Percentiles rank a stretch among this genome's conserved stretches.
Conservation (phyloP, 306 rosid species). For the Vachellia collinsii region DNA sequence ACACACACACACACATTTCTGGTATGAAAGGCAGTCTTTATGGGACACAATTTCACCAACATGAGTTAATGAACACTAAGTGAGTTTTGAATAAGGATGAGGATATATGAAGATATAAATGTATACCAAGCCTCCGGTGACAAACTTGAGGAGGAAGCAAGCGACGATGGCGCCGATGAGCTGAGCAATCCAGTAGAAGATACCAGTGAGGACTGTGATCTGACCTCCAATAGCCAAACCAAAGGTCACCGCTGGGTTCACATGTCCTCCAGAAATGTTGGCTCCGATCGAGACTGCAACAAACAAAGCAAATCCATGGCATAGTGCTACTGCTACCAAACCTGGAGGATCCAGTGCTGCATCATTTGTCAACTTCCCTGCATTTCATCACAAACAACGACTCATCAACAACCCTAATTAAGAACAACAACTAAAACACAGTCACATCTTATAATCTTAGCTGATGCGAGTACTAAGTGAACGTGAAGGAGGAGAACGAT, state of each 20-base stretch:
- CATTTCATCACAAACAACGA: not conserved
- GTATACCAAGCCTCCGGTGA: conserved; percentile 79
- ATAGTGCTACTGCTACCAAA: conserved; percentile 69
- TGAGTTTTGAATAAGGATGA: not conserved
- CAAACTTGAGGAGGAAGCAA: conserved; percentile 76
- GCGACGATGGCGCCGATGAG: conserved; percentile 84
- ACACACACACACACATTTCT: no score
- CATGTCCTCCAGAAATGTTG: conserved; percentile 93
- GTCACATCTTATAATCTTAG: not conserved
- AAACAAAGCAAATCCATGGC: conserved; percentile 88
- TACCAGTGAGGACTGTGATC: conserved; percentile 76
- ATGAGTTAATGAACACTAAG: no score
- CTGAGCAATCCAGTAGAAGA: conserved; percentile 86
- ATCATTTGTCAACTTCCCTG: conserved; percentile 76
- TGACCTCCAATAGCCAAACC: conserved; percentile 92
- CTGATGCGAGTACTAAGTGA: not conserved
- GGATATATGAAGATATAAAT: not conserved
- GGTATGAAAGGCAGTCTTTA: no score
- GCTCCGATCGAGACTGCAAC: conserved; percentile 84
- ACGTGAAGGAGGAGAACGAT: not conserved
- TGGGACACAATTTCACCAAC: no score
- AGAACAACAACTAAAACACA: not conserved
- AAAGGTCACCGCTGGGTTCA: conserved; percentile 92
- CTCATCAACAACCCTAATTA: not conserved
- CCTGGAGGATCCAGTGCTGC: conserved; percentile 90